Base-by-base conservation (phyloP, 441 rosid species). In the Cnidoscolus chayamansa region DNA sequence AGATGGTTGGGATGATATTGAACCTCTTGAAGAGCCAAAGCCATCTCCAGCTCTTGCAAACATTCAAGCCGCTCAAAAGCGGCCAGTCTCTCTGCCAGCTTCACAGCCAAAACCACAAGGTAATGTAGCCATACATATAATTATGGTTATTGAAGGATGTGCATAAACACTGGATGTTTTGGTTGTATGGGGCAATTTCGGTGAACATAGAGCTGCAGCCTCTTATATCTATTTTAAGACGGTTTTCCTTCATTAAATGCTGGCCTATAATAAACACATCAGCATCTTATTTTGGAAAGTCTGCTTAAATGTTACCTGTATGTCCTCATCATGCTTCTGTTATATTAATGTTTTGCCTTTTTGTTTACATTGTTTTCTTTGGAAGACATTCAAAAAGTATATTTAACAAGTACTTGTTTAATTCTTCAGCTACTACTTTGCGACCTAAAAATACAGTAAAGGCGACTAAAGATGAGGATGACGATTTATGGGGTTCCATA, bases 1-100 rank as follows among this genome's bases (percentile, higher is more conserved):
- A 85, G 98, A 91, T 68, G 97, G 97, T 16, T 96, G 99, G 99
- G 99, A 90, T 83, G 95, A 95, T 79, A 79, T 93, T 56, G 97
- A 96, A 80, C 97, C 99, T 65, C 86, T 90, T 19, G 97, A 93
- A 70, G 99, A 91, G 69, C 88, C 90, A 70, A 93, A 90, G 84
- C 89, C 91, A 54, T 81, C 93, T 79, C 89, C 94, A 50, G 87
- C 81, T 69, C 97, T 89, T 45, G 86, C 90, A 60, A 96, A 78
- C 83, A 96, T 93, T 66, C 98, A 93, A 83, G 99, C 97, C 50
- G 98, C 98, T 80, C 97, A 95, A 79, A 93, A 86, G 77, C 88
- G 92, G 58, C 94, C 96, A 0, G 90, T 90, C 60, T 76, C 79
- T 20, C 87, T 78, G 50, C 83, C 98, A 40, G 83, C 84, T 63